Base-by-base conservation (phyloP, 176 grass and related monocot genomes). In the Aegilops speltoides region DNA sequence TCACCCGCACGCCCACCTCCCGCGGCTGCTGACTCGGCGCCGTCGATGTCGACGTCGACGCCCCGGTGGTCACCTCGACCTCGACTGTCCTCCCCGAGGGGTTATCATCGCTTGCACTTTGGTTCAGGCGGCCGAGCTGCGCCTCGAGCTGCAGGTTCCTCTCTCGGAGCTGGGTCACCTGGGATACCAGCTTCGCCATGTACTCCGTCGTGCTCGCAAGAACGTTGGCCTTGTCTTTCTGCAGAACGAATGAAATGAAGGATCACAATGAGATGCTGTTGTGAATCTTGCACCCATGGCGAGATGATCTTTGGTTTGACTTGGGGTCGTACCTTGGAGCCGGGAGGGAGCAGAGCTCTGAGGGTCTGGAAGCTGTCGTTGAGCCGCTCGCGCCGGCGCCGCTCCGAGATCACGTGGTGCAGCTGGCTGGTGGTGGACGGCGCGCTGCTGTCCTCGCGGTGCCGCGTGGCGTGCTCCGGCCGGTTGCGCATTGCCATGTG, bases 331-430 rank as follows among this genome's bases (percentile, higher is more conserved):
- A 97, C 94, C 94, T 97, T 94, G 16, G 85, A 71, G 8, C 88
- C 79, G 3, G 85, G 89, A 43, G 94, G 92, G 75, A 97, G 88
- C 32, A 97, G 73, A 37, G 82, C 9, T n/a, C 88, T 79, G 34
- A 97, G 92, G 5, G 85, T 56, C 56, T 94, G 70, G 79, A 97
- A 94, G 86, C 87, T 88, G 69, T 97, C 88, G 70, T 97, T 97
- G 40, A 97, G 81, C 86, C 91, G 89, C 88, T 97, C 88, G 40
- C 94, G 85, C 23, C 94, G 85, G 54, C 80, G 86, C 71, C 94
- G 89, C 85, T 97, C 94, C 7, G 94, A 90, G 82, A 97, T 82
- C 85, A 94, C 78, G 64, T 97, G 94, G 85, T 92, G 87, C 36
- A 94, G 69, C 83, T 97, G 94, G 86, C 86, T 94, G 76, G 57